These are phyloP conservation scores for Neobulgaria alba DNA, from an alignment of 2,329 filamentous ascomycete genomes.

Conservation along the genomic window DNA sequence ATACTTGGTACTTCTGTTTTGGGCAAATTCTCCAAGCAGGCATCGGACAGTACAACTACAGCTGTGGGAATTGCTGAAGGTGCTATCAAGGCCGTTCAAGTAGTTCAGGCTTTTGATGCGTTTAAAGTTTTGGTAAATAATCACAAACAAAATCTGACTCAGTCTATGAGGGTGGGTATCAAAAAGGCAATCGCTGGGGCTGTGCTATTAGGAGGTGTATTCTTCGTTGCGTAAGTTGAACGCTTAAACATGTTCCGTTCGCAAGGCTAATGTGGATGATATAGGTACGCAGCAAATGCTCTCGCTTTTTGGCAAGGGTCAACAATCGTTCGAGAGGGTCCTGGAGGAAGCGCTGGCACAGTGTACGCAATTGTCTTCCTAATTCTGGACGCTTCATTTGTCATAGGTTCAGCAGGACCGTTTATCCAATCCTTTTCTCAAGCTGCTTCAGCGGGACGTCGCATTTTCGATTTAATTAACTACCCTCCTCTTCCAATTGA, in stretches of 20 bases:
- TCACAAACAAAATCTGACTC: conserved; percentile 37
- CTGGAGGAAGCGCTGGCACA: conserved; percentile 34
- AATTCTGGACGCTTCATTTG: conserved; percentile 39
- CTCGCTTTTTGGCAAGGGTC: conserved; percentile 53
- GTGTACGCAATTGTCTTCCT: conserved; percentile 46
- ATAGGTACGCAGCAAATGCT: conserved; percentile 44
- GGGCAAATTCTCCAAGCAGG: conserved; percentile 33
- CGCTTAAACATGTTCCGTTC: too few relatives aligned
- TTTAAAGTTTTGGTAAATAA: conserved; percentile 37
- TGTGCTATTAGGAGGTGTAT: conserved; percentile 42
- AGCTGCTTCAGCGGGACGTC: conserved; percentile 38
- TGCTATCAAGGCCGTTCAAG: conserved; percentile 39
- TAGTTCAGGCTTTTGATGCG: conserved; percentile 47
- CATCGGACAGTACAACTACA: conserved; percentile 37
- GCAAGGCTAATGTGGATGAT: too few relatives aligned
- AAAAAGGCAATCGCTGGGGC: conserved; percentile 42
- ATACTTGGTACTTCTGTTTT: conserved; percentile 36
- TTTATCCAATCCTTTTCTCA: conserved; percentile 25
- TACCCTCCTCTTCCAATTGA: conserved; percentile 32
- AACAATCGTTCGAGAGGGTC: conserved; percentile 30
- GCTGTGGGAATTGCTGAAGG: conserved; percentile 45
- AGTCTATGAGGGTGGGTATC: conserved; percentile 35
- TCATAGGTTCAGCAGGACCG: conserved; percentile 18
- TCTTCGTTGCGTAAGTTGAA: conserved; percentile 45
- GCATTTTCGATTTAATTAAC: conserved; percentile 37